phyloP scores from a whole-genome alignment of 2,329 filamentous ascomycete genomes.

The Aspergillus aculeatus region DNA sequence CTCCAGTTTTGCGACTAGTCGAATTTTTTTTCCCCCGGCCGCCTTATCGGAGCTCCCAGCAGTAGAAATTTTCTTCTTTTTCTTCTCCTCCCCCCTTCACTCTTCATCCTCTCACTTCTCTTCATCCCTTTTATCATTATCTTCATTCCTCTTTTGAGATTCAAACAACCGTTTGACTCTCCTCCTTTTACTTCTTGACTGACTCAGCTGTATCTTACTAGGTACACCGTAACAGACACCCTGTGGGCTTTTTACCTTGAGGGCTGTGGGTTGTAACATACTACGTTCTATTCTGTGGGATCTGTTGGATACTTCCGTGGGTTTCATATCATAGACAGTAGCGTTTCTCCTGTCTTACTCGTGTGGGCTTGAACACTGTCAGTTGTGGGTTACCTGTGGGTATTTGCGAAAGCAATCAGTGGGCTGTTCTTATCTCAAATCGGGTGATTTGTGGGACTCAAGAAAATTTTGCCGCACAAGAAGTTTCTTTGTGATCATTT shows the following conservation, averaged over 20 bases:
- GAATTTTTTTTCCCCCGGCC: constrained; percentile 23
- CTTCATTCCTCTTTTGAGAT: constrained; percentile 11
- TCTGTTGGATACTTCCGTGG: constrained; percentile 41
- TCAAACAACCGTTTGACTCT: constrained; percentile 17
- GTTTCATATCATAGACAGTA: constrained; percentile 42
- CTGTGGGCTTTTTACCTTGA: constrained; percentile 42
- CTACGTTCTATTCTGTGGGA: constrained; percentile 42
- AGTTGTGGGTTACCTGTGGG: constrained; percentile 44
- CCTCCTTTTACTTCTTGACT: constrained; percentile 14
- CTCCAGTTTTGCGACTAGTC: constrained; percentile 21
- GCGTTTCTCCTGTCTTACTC: constrained; percentile 43
- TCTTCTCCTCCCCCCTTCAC: constrained; percentile 18
- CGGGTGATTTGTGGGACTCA: constrained; percentile 38
- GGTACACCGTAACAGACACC: constrained; percentile 37
- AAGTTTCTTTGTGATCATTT: constrained; percentile 21
- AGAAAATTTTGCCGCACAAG: constrained; percentile 36
- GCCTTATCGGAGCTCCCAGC: constrained; percentile 32
- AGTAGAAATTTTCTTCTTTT: constrained; percentile 23
- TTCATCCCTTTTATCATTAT: constrained; percentile 14
- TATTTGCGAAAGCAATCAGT: constrained; percentile 29
- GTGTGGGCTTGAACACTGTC: constrained; percentile 46
- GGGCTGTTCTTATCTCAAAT: constrained; percentile 27
- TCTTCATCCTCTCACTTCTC: constrained; percentile 9
- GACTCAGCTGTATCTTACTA: constrained; percentile 31
- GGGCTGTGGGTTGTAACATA: constrained; percentile 45